Evolutionary conservation across 208 protist species (phyloP), one percentile per base, ranked within the genome.

Genomic region (Blechomonas ayalai): DNA sequence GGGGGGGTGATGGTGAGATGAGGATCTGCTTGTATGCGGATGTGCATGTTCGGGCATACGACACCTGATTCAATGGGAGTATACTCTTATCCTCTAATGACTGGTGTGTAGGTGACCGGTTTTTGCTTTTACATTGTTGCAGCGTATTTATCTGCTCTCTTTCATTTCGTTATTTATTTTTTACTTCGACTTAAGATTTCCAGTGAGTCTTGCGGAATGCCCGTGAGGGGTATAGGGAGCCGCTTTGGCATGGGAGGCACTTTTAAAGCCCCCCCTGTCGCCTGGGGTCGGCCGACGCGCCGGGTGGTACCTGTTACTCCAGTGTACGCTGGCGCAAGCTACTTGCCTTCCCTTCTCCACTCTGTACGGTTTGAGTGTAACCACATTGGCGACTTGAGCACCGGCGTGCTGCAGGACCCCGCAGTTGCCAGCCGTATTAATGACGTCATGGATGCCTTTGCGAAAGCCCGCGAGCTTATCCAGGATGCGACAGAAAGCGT

Each of bases 391-490:
- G 4, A 32, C 38, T 4, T 34, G 9, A 18, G 1, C 7, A 45
- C n/a, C 29, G 19, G 49, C 19, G 32, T 27, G 19, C 0, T 31
- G 20, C 24, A 25, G 28, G 7, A 13, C 44, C 36, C 19, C 18
- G 24, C 46, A 19, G 24, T 52, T 12, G 39, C 46, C 6, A 43
- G 52, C 4, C 59, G 66, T 26, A 28, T 90, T 15, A 66, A 63
- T 20, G 69, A 74, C 10, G 36, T 85, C 20, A 76, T 77, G 58
- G 77, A 86, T 1, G 43, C 44, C 2, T 86, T 86, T 48, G 63
- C 44, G 1, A 77, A 90, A 49, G 65, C 82, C 2, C 59, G 73
- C 1, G 77, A 78, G 44, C 58, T 90, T 10, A 84, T 84, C 23
- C 43, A 45, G 12, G 82, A 90, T 24, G 66, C 82, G 0, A 59